Base-by-base conservation (phyloP, 257 asterid species). In the Thymus quinquecostatus region DNA sequence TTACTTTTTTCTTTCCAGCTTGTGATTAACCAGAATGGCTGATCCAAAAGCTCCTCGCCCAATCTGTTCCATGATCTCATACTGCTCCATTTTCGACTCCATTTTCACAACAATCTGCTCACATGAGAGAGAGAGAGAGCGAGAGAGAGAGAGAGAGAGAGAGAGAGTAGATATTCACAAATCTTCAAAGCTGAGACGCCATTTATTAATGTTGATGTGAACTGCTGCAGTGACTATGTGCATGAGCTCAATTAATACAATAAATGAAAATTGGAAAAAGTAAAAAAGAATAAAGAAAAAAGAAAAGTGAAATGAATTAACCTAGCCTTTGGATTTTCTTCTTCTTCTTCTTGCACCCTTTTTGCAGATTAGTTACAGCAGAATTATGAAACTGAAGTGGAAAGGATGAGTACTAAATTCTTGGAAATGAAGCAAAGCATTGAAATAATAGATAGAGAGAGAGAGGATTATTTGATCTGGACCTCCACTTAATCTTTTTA, bases 1-100 rank as follows among this genome's bases (percentile, higher is more conserved):
- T 38, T 80, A 94, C 99, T 85, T 94, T 75, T 91, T 92, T 73
- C 84, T 87, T 72, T 89, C 98, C 83, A 81, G 32, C 85, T 88
- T 95, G 80, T 95, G 98, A 86, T 92, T 87, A 77, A 90, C 99
- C 79, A 95, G 76, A 83, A 95, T 95, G 79, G 98, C 98, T 13
- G 98, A 98, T 34, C 98, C 99, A 82, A 95, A 95, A 79, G 99
- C 99, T 49, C 99, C 99, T 76, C 98, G 95, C 29, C 98, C 98
- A 81, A 95, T 92, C 87, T 95, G 99, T 88, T 95, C 99, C 98
- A 95, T 95, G 87, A 92, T 88, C 92, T 95, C 97, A 73, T 95
- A 95, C 71, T 90, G 96, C 64, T 90, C 99, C 98, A 92, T 92
- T 82, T 82, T 92, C 63, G 99, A 92, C 75, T 88, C 99, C 97